phyloP scores from a whole-genome alignment of 1,284 basidiomycete genomes.

The Apiotrichum laibachii region DNA sequence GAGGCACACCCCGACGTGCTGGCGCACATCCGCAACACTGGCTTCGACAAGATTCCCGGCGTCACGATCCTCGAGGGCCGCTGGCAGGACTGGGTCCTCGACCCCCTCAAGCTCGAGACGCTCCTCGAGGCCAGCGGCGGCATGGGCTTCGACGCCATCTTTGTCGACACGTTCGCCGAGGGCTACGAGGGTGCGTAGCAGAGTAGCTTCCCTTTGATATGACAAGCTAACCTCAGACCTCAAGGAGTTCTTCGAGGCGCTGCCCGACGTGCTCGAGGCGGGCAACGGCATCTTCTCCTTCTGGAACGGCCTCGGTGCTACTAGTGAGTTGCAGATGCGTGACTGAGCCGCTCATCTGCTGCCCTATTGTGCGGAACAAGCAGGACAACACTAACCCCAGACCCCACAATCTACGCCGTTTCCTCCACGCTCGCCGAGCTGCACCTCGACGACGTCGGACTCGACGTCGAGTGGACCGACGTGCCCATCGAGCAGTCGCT shows the following conservation, averaged over 20 bases:
- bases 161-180: slow-evolving; percentile 95
- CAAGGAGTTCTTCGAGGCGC: slow-evolving; percentile 73
- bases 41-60: slow-evolving; percentile 75
- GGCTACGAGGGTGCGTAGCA: slow-evolving; percentile 65
- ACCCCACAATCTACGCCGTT: slow-evolving; percentile 84
- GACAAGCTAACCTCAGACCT: slow-evolving; percentile 57
- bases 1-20: slow-evolving; percentile 94
- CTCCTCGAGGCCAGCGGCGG: slow-evolving; percentile 43
- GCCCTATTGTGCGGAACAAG: too few relatives aligned
- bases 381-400: slow-evolving; percentile 52
- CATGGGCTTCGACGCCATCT: slow-evolving; percentile 77
- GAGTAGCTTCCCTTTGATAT: neutral
- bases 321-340: slow-evolving; percentile 64
- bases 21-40: slow-evolving; percentile 65
- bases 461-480: slow-evolving; percentile 50
- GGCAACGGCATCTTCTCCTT: slow-evolving; percentile 83
- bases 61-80: slow-evolving; percentile 81
- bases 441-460: slow-evolving; percentile 76
- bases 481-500: slow-evolving; percentile 47
- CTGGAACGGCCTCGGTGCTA: slow-evolving; percentile 95
- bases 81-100: slow-evolving; percentile 79
- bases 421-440: slow-evolving; percentile 82
- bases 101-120: slow-evolving; percentile 45
- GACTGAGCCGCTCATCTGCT: too few relatives aligned
- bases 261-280: slow-evolving; percentile 77